Percentiles rank a stretch among this genome's conserved stretches.
Conservation (phyloP, 169 alveolate genomes). For the Plasmodium reichenowi region DNA sequence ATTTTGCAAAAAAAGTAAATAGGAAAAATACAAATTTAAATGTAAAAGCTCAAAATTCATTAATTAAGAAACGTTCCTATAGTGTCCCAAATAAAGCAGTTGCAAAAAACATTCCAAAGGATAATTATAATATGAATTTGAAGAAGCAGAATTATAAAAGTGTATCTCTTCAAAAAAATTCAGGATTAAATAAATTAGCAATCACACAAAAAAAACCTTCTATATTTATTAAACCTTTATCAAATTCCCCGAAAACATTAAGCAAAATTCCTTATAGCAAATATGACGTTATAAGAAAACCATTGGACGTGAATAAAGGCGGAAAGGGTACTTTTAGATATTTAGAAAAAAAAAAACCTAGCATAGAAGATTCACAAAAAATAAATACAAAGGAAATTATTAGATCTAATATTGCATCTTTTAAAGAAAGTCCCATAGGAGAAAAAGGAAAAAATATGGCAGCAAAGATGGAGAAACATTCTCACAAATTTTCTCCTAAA, state of each 20-base stretch:
- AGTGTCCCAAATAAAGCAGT: constrained; percentile 64
- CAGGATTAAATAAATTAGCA: constrained; percentile 28
- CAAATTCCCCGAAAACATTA: constrained; percentile 18
- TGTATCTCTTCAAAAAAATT: constrained; percentile 10
- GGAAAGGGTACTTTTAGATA: constrained; percentile 46
- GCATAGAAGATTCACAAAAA: constrained; percentile 8
- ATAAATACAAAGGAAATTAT: constrained; percentile 23
- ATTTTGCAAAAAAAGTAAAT: constrained; percentile 56
- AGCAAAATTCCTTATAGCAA: constrained; percentile 27
- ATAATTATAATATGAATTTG: background rate
- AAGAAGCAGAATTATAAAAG: constrained; percentile 35
- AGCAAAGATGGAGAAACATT: constrained; percentile 18
- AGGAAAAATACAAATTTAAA: constrained; percentile 8
- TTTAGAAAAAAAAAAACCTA: constrained; percentile 17
- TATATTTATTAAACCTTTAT: constrained; percentile 21
- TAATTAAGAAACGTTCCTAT: constrained; percentile 34
- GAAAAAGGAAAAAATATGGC: constrained; percentile 3
- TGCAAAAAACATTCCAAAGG: constrained; percentile 34
- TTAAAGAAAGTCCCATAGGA: constrained; percentile 22
- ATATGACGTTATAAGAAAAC: constrained; percentile 13
- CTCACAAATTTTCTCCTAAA: constrained; percentile 28
- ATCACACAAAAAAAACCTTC: constrained; percentile 39
- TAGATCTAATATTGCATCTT: constrained; percentile 41
- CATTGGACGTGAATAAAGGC: constrained; percentile 21
- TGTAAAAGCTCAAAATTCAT: constrained; percentile 21